phyloP scores from a whole-genome alignment of 129 eudicot species.

The Escallonia herrerae region DNA sequence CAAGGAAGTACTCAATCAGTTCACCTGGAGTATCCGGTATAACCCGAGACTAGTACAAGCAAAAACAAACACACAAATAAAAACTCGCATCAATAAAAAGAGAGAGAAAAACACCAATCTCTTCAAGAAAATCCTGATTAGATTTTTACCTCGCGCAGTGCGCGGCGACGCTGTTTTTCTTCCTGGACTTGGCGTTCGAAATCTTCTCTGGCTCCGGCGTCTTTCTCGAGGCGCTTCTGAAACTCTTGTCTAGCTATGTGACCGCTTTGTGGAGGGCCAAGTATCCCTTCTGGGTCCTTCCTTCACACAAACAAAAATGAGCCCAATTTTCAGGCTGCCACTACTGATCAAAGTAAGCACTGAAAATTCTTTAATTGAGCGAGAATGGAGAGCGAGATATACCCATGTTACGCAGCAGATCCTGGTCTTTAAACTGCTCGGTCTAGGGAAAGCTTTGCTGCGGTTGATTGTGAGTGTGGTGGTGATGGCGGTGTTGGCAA shows the following conservation, averaged over 20 bases:
- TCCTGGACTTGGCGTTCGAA: conserved; percentile 66
- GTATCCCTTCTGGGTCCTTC: conserved; percentile 93
- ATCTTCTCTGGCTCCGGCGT: conserved; percentile 67
- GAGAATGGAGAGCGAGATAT: conserved; percentile 10
- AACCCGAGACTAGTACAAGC: conserved; percentile 48
- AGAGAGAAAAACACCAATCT: too few species aligned
- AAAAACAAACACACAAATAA: neutral
- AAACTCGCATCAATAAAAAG: too few species aligned
- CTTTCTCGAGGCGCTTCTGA: conserved; percentile 62
- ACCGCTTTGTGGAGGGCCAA: conserved; percentile 68
- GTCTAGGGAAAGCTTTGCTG: conserved; percentile 11
- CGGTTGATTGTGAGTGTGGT: conserved; percentile 11
- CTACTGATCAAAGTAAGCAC: neutral
- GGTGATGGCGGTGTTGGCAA: conserved; percentile 19
- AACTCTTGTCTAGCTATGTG: conserved; percentile 76
- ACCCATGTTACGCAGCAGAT: conserved; percentile 60
- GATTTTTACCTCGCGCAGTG: conserved; percentile 51
- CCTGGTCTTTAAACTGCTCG: conserved; percentile 21
- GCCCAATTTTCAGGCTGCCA: neutral
- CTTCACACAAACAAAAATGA: conserved; percentile 36
- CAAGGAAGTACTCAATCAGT: conserved; percentile 85
- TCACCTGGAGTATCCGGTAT: conserved; percentile 53
- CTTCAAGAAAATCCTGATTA: neutral
- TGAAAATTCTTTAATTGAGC: neutral
- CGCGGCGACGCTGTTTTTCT: conserved; percentile 71